These are phyloP conservation scores for Phellopilus nigrolimitatus DNA, from an alignment of 1,284 basidiomycete species.

Conservation along the genomic window DNA sequence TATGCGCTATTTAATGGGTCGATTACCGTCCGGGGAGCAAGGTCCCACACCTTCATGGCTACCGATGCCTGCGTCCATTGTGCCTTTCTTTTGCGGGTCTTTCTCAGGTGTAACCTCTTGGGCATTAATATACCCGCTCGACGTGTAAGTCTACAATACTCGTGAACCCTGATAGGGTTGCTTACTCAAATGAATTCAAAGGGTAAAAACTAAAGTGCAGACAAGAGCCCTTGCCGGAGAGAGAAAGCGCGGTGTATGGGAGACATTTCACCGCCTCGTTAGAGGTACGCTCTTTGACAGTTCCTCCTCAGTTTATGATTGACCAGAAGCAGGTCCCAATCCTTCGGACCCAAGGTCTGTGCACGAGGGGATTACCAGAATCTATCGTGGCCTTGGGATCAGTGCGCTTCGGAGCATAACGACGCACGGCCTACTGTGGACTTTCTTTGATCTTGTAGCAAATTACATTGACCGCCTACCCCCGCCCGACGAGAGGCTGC, in stretches of 20 bases:
- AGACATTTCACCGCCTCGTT: slow-evolving; percentile 74
- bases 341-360: slow-evolving; percentile 66
- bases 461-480: slow-evolving; percentile 72
- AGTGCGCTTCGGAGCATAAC: slow-evolving; percentile 79
- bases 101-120: slow-evolving; percentile 79
- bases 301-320: background rate
- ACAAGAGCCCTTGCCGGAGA: slow-evolving; percentile 81
- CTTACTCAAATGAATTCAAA: slow-evolving; percentile 31
- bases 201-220: slow-evolving; percentile 92
- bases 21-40: slow-evolving; percentile 67
- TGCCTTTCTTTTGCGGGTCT: slow-evolving; percentile 84
- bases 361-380: slow-evolving; percentile 61
- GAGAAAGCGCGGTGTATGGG: slow-evolving; percentile 57
- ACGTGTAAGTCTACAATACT: slow-evolving; percentile 53
- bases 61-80: slow-evolving; percentile 68
- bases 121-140: slow-evolving; percentile 80
- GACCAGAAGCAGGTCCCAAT: slow-evolving; percentile 55
- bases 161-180: slow-evolving; percentile 1
- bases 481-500: background rate
- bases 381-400: slow-evolving; percentile 84
- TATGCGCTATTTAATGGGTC: slow-evolving; percentile 72
- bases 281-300: slow-evolving; percentile 44
- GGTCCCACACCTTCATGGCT: slow-evolving; percentile 72
- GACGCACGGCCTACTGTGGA: slow-evolving; percentile 80
- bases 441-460: slow-evolving; percentile 72